These are phyloP conservation scores for Amanita fuliginea DNA, from an alignment of 768 basidiomycete genomes.

Conservation along the genomic window DNA sequence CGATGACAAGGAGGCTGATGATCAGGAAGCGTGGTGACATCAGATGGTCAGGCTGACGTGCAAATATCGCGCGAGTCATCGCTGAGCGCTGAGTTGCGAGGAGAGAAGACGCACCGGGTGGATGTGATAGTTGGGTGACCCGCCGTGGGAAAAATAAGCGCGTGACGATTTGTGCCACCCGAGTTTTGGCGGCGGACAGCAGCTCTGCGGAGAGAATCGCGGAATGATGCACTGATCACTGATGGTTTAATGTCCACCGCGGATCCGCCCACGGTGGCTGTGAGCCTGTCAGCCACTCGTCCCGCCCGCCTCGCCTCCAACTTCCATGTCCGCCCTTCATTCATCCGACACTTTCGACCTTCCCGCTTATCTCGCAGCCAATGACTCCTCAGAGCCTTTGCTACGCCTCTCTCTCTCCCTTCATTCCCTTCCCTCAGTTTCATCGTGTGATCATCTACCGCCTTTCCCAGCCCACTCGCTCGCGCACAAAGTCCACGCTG, in stretches of 20 bases:
- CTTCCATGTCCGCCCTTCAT: not conserved
- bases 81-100: constrained; percentile 10
- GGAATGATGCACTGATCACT: constrained; percentile 1
- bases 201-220: not conserved
- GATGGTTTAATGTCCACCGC: constrained; percentile 3
- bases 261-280: not conserved
- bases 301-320: no score
- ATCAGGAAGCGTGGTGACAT: constrained; percentile 36
- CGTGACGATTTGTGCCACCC: no score
- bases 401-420: constrained; percentile 1
- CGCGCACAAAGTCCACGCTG: constrained; percentile 7
- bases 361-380: not conserved
- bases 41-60: constrained; percentile 50
- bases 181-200: no score
- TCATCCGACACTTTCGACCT: constrained; percentile 4
- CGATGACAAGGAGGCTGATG: not conserved
- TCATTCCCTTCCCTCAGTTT: constrained; percentile 3
- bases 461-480: not conserved
- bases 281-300: not conserved
- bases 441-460: constrained; percentile 2
- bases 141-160: constrained; percentile 3
- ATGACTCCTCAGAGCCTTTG: not conserved
- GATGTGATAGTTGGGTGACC: not conserved
- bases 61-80: constrained; percentile 44
- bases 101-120: not conserved